Evolutionary conservation across 148 eudicot species (phyloP).

Genomic region (Rhododendron williamsianum): DNA sequence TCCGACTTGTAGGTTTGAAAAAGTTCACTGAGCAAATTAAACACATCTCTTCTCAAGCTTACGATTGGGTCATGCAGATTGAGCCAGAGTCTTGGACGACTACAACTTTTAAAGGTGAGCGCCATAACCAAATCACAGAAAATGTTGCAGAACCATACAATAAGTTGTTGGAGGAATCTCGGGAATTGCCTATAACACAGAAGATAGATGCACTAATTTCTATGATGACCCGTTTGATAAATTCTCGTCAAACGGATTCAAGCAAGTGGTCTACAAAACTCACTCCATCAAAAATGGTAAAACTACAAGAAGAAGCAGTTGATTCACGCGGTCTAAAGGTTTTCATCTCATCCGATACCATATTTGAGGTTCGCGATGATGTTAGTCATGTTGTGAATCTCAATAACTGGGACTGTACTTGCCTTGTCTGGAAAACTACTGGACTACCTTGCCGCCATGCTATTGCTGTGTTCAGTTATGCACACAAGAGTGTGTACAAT

Average conservation of each 20-base stretch:
- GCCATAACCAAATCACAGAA: slow-evolving; percentile 33
- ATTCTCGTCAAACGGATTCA: slow-evolving; percentile 21
- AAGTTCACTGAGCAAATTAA: slow-evolving; percentile 37
- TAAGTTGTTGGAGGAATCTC: slow-evolving; percentile 32
- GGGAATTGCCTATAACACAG: slow-evolving; percentile 34
- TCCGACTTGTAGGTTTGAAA: slow-evolving; percentile 29
- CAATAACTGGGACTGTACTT: slow-evolving; percentile 39
- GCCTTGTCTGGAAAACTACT: slow-evolving; percentile 41
- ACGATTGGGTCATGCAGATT: slow-evolving; percentile 47
- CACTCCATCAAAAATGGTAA: slow-evolving; percentile 37
- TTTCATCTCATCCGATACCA: slow-evolving; percentile 38
- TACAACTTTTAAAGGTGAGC: slow-evolving; percentile 39
- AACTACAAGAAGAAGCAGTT: slow-evolving; percentile 25
- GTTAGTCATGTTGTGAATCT: slow-evolving; percentile 41
- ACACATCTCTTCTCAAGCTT: slow-evolving; percentile 36
- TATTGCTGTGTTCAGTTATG: slow-evolving; percentile 34
- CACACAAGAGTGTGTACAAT: slow-evolving; percentile 25
- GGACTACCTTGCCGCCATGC: slow-evolving; percentile 51
- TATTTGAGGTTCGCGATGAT: slow-evolving; percentile 51
- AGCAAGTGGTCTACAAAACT: slow-evolving; percentile 34
- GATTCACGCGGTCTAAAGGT: slow-evolving; percentile 35
- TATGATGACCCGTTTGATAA: slow-evolving; percentile 26
- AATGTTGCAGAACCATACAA: slow-evolving; percentile 33
- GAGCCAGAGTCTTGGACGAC: slow-evolving; percentile 43
- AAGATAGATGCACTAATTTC: slow-evolving; percentile 38